Percentiles rank a stretch among this genome's conserved stretches.
Evolutionary conservation across 495 filamentous ascomycete species (phyloP).

Genomic region (Hypoxylon subgilvum): DNA sequence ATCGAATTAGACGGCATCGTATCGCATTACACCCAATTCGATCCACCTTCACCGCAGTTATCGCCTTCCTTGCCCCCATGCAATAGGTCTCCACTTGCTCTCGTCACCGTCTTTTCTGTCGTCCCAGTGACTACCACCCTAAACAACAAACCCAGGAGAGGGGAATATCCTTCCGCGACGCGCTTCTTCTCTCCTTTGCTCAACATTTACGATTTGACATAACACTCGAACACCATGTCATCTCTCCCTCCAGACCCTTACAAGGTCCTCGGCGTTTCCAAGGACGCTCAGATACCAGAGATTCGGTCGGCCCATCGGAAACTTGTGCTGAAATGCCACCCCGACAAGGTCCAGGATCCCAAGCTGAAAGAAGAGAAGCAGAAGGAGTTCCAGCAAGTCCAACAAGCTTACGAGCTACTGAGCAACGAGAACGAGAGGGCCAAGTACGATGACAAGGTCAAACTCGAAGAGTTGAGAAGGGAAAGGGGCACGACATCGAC

Average conservation of each 20-base stretch:
- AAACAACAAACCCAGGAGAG: conserved; percentile 27
- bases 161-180: too few relatives aligned
- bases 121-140: conserved; percentile 32
- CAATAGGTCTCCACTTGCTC: conserved; percentile 45
- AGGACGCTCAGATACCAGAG: conserved; percentile 71
- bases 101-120: conserved; percentile 40
- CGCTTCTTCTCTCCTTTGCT: conserved; percentile 15
- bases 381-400: conserved; percentile 90
- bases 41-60: conserved; percentile 39
- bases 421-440: conserved; percentile 74
- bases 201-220: conserved; percentile 26
- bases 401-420: conserved; percentile 90
- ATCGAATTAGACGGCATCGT: conserved; percentile 8
- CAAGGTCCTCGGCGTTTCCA: conserved; percentile 75
- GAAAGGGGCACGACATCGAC: conserved; percentile 47
- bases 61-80: conserved; percentile 45
- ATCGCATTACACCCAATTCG: background rate
- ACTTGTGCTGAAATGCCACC: conserved; percentile 90
- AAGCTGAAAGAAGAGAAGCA: conserved; percentile 69
- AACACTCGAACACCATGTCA: conserved; percentile 59
- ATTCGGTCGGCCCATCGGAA: conserved; percentile 88
- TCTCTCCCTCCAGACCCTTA: conserved; percentile 82
- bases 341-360: conserved; percentile 87
- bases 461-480: conserved; percentile 59
- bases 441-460: conserved; percentile 79